Percentiles rank a stretch among this genome's conserved stretches.
Conservation (phyloP, 2,329 filamentous ascomycete species). For the Hymenoscyphus salicellus region DNA sequence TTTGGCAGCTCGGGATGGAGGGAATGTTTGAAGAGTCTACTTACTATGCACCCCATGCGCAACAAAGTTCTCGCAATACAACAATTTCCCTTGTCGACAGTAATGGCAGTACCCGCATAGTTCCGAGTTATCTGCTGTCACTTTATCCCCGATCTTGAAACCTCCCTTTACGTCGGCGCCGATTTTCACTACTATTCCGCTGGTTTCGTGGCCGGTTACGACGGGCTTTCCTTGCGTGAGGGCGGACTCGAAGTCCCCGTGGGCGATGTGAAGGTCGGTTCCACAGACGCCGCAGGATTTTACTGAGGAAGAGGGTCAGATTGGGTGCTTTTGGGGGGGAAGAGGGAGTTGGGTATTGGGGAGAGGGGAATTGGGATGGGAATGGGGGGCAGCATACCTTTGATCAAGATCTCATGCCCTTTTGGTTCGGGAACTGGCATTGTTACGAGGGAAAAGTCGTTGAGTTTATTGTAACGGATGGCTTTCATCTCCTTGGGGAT, state of each 20-base stretch:
- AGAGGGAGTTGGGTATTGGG: no score
- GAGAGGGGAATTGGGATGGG: neutral
- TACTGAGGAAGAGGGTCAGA: slow-evolving; percentile 1
- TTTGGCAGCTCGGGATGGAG: no score
- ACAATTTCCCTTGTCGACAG: slow-evolving; percentile 21
- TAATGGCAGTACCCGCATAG: slow-evolving; percentile 23
- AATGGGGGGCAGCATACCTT: slow-evolving; percentile 8
- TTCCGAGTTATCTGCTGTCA: slow-evolving; percentile 22
- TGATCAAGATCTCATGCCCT: slow-evolving; percentile 20
- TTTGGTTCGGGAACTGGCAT: slow-evolving; percentile 22
- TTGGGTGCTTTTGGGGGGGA: neutral
- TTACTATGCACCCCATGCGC: slow-evolving; percentile 24
- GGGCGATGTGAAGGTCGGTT: slow-evolving; percentile 21
- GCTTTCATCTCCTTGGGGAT: slow-evolving; percentile 23
- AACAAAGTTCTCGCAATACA: slow-evolving; percentile 24
- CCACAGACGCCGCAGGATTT: slow-evolving; percentile 24
- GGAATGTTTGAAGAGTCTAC: neutral
- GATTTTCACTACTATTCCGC: slow-evolving; percentile 23
- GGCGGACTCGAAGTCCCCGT: slow-evolving; percentile 22
- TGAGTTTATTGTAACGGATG: slow-evolving; percentile 22
- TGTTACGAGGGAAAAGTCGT: slow-evolving; percentile 22
- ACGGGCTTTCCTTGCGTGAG: slow-evolving; percentile 18
- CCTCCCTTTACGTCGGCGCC: slow-evolving; percentile 21
- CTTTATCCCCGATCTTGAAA: slow-evolving; percentile 23
- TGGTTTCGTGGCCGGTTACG: slow-evolving; percentile 22